Base-by-base conservation (phyloP, 805 yeast species). In the Ogataea parapolymorpha region DNA sequence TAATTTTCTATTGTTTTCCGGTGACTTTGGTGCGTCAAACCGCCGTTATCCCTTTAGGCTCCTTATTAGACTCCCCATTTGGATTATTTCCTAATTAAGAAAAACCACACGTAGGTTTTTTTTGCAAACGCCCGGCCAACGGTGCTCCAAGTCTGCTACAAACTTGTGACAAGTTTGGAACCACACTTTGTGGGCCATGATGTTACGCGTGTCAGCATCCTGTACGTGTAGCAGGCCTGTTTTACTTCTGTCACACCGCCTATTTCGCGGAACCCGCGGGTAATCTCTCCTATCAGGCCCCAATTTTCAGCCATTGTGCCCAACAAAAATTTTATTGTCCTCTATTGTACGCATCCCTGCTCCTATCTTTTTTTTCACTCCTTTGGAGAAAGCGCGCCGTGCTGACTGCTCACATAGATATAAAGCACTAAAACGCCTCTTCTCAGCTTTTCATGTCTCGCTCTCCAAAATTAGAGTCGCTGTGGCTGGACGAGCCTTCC, bases 401-500 rank as follows among this genome's bases (percentile, higher is more conserved):
- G 25, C 14, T 27, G 22, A 10, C 20, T 13, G 15, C 32, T 15
- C 39, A 17, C 27, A 17, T 14, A 8, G 23, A 17, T 36, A 41
- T 36, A 36, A 33, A 41, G 16, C 24, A 14, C 15, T 15, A 10
- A 18, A 6, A 15, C 17, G 33, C 23, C 24, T n/a, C n/a, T n/a
- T 18, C 18, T 20, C 16, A 27, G 12, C 6, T n/a, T n/a, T 14
- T 32, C 27, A 48, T 45, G 53, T 28, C 44, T n/a, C 35, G 31
- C 23, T 53, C 59, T 11, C 56, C 56, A 11, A 45, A 47, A 16
- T 26, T 50, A 6, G 58, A 55, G 35, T 48, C 55, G 4, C 40
- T 55, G 14, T 55, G 59, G 59, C 37, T 55, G 31, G 58, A 55
- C 35, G 58, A 55, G 32, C 32, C 48, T 14, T 24, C 36, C 24